Conservation (phyloP, 1,139 yeast species). For the Taphrina confusa region DNA sequence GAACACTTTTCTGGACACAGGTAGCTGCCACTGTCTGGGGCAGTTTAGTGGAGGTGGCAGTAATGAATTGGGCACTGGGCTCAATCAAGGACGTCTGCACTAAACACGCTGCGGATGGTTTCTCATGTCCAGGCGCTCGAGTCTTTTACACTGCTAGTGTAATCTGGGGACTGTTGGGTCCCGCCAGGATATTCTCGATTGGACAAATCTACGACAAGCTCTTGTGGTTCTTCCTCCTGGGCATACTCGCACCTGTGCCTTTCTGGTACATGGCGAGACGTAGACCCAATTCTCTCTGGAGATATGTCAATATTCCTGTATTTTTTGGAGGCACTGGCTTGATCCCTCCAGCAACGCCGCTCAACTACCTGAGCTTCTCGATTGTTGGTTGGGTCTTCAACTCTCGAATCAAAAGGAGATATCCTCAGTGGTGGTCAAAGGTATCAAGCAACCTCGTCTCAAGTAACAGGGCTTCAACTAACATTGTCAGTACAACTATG, state of each 20-base stretch:
- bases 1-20: conserved; percentile 61
- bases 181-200: conserved; percentile 51
- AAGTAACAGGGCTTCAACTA: no score
- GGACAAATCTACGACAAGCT: conserved; percentile 31
- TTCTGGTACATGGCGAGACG: conserved; percentile 46
- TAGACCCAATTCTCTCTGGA: conserved; percentile 43
- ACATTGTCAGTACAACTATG: conserved; percentile 62
- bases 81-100: conserved; percentile 47
- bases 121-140: conserved; percentile 43
- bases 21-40: conserved; percentile 44
- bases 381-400: conserved; percentile 57
- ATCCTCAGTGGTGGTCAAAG: conserved; percentile 67
- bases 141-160: conserved; percentile 52
- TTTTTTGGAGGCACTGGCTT: conserved; percentile 55
- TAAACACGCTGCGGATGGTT: conserved; percentile 49
- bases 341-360: conserved; percentile 59
- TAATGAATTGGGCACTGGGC: conserved; percentile 56
- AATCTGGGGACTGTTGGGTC: conserved; percentile 59
- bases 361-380: conserved; percentile 55
- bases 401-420: conserved; percentile 54
- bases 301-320: conserved; percentile 54
- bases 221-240: conserved; percentile 56
- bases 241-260: conserved; percentile 53
- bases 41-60: conserved; percentile 55
- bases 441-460: no score